Evolutionary conservation across 306 rosid species (phyloP).

Genomic region (Cercis canadensis): DNA sequence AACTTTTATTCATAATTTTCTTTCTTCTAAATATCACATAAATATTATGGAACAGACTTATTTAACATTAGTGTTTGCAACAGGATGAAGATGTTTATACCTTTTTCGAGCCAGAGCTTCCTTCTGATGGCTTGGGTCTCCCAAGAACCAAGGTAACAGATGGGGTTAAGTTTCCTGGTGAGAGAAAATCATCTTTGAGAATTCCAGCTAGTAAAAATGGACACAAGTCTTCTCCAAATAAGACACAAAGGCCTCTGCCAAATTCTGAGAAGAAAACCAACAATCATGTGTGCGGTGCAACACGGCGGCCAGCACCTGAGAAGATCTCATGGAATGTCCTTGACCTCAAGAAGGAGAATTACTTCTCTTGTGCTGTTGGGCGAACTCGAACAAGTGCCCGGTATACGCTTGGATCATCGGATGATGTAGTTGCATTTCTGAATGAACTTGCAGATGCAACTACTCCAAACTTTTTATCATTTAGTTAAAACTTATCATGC

Average conservation of each 20-base stretch:
- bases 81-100: constrained; percentile 97
- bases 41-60: constrained; percentile 9
- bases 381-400: constrained; percentile 81
- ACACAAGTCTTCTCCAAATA: constrained; percentile 57
- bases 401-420: constrained; percentile 66
- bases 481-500: neutral
- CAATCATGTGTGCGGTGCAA: constrained; percentile 49
- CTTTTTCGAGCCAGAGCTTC: constrained; percentile 94
- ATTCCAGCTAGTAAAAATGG: constrained; percentile 55
- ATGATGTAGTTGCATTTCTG: constrained; percentile 73
- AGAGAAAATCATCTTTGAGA: constrained; percentile 62
- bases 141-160: constrained; percentile 65
- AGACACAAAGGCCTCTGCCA: constrained; percentile 43
- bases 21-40: no score
- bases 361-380: constrained; percentile 94
- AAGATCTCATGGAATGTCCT: constrained; percentile 92
- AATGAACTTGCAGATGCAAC: constrained; percentile 59
- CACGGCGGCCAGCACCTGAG: constrained; percentile 58
- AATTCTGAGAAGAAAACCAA: constrained; percentile 61
- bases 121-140: constrained; percentile 45
- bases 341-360: constrained; percentile 88
- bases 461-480: constrained; percentile 18
- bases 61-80: constrained; percentile 27
- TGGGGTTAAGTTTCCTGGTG: constrained; percentile 57
- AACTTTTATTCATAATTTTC: no score